These are phyloP conservation scores for Mortierella alpina DNA, from an alignment of 192 early-diverging fungal genomes.

Conservation along the genomic window DNA sequence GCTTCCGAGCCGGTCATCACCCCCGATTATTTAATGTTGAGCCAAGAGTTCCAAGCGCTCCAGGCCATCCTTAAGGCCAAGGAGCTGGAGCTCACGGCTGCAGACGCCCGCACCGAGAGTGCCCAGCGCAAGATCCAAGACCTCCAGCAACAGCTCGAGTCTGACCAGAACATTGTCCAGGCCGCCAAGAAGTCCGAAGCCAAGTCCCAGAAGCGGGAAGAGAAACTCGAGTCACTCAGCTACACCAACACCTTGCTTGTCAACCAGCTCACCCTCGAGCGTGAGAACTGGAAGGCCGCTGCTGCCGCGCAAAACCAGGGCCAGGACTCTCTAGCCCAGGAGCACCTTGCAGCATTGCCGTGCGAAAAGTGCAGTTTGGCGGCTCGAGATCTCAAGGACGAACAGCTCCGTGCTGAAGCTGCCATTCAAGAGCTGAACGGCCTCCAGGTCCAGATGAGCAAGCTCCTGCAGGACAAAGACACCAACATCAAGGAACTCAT, in stretches of 20 bases:
- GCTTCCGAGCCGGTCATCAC: no score
- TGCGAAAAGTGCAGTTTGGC: no score
- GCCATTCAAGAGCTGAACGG: no score
- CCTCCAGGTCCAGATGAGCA: no score
- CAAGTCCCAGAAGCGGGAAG: conserved; percentile 4
- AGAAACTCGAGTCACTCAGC: conserved; percentile 52
- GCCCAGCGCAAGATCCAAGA: conserved; percentile 12
- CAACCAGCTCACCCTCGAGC: conserved; percentile 21
- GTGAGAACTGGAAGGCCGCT: no score
- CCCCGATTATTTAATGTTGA: background rate
- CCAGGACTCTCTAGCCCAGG: no score
- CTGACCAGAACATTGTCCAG: conserved; percentile 17
- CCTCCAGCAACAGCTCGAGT: conserved; percentile 15
- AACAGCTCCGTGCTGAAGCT: no score
- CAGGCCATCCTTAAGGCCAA: conserved; percentile 4
- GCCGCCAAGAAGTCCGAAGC: conserved; percentile 22
- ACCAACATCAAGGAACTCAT: no score
- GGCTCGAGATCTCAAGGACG: no score
- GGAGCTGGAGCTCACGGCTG: conserved; percentile 8
- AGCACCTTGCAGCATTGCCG: no score
- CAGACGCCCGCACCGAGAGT: background rate
- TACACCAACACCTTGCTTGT: conserved; percentile 53
- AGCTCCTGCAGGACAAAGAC: no score
- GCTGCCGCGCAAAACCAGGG: no score
- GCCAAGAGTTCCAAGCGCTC: conserved; percentile 11